A percentile compares a stretch with the other conserved stretches of the same genome.
phyloP scores from a whole-genome alignment of 2,329 filamentous ascomycete species.

The Magnaporthiopsis poae region DNA sequence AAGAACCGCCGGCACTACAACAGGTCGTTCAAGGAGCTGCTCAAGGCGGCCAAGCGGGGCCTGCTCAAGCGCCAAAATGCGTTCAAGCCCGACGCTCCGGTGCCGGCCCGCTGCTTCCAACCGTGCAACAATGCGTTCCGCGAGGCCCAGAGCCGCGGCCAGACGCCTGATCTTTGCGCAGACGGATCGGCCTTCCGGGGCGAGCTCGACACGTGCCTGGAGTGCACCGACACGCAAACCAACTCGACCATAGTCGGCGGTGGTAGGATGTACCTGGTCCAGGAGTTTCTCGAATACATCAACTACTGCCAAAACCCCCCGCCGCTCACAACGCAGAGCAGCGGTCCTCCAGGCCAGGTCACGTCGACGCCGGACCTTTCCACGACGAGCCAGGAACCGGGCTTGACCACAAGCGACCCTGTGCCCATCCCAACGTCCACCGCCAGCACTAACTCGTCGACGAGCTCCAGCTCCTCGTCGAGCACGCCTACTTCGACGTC shows the following conservation, averaged over 20 bases:
- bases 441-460: background rate
- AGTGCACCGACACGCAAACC: constrained; percentile 28
- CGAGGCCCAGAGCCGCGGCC: constrained; percentile 39
- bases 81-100: constrained; percentile 16
- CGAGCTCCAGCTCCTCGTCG: background rate
- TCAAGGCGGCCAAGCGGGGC: background rate
- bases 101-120: constrained; percentile 38
- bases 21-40: background rate
- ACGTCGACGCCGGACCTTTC: constrained; percentile 7
- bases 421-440: constrained; percentile 8
- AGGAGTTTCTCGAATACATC: constrained; percentile 34
- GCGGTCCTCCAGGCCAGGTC: constrained; percentile 4
- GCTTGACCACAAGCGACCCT: constrained; percentile 3
- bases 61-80: constrained; percentile 31
- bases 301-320: constrained; percentile 29
- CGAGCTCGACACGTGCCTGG: constrained; percentile 27
- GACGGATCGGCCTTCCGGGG: constrained; percentile 30
- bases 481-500: background rate
- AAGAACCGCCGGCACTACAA: background rate
- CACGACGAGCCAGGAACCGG: constrained; percentile 10
- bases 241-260: constrained; percentile 18
- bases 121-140: constrained; percentile 40
- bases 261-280: constrained; percentile 24
- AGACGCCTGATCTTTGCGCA: constrained; percentile 35
- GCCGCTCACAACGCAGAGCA: constrained; percentile 3